phyloP scores from a whole-genome alignment of 208 protist genomes.

The Sergeia podlipaevii region DNA sequence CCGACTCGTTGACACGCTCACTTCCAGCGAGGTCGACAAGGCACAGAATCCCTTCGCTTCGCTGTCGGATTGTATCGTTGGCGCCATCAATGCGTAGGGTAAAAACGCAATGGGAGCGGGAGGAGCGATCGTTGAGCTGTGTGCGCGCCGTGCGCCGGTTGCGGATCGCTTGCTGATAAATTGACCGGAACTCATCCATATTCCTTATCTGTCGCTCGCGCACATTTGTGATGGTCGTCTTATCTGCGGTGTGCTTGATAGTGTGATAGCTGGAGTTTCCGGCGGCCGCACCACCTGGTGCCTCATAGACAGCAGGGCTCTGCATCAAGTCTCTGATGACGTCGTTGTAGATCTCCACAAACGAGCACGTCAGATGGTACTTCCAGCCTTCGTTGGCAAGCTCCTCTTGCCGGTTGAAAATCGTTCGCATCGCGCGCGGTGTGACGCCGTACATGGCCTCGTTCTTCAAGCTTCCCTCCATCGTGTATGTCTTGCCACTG shows the following conservation, averaged over 20 bases:
- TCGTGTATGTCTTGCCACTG: slow-evolving; percentile 90
- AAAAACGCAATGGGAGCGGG: slow-evolving; percentile 91
- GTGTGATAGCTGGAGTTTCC: slow-evolving; percentile 47
- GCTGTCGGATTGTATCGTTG: slow-evolving; percentile 62
- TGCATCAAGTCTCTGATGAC: slow-evolving; percentile 83
- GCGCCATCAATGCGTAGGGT: slow-evolving; percentile 66
- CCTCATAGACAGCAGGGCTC: slow-evolving; percentile 59
- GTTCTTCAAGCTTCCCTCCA: slow-evolving; percentile 60
- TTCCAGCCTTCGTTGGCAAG: slow-evolving; percentile 73
- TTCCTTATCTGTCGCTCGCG: slow-evolving; percentile 28
- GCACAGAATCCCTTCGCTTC: slow-evolving; percentile 74
- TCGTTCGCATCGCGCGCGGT: slow-evolving; percentile 72
- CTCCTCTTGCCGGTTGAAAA: slow-evolving; percentile 60
- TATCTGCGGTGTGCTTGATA: slow-evolving; percentile 58
- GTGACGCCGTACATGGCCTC: slow-evolving; percentile 66
- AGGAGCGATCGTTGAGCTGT: slow-evolving; percentile 86
- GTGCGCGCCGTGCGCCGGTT: slow-evolving; percentile 80
- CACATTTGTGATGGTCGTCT: slow-evolving; percentile 69
- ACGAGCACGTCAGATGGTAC: slow-evolving; percentile 69
- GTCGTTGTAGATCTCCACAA: slow-evolving; percentile 94
- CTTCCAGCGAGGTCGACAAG: slow-evolving; percentile 94
- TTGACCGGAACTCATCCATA: slow-evolving; percentile 54
- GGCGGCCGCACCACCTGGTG: slow-evolving; percentile 17
- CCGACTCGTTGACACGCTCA: slow-evolving; percentile 90
- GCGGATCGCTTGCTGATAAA: slow-evolving; percentile 60